These are phyloP conservation scores for Candida pini DNA, from an alignment of 805 yeast genomes.

Conservation along the genomic window DNA sequence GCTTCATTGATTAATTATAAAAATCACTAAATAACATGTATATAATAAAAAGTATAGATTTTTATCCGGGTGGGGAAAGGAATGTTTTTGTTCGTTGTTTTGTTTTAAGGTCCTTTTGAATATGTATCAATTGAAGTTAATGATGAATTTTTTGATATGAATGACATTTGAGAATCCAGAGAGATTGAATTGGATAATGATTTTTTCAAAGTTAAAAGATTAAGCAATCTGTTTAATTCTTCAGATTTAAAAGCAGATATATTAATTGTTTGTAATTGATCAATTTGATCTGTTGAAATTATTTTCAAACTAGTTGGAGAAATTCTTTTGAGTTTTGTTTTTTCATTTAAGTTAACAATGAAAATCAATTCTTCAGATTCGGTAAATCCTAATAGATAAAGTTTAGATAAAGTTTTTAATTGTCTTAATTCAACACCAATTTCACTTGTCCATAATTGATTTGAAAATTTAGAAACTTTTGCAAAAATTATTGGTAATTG, in stretches of 20 bases:
- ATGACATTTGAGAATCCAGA: conserved; percentile 19
- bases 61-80: background rate
- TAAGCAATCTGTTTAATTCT: conserved; percentile 6
- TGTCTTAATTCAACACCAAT: conserved; percentile 12
- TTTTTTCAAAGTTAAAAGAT: conserved; percentile 5
- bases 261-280: conserved; percentile 6
- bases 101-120: conserved; percentile 3
- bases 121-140: conserved; percentile 8
- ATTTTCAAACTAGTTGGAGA: conserved; percentile 18
- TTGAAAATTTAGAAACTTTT: conserved; percentile 22
- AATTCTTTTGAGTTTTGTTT: conserved; percentile 14
- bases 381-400: conserved; percentile 13
- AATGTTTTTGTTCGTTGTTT: conserved; percentile 4
- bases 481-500: conserved; percentile 5
- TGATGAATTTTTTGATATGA: conserved; percentile 10
- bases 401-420: conserved; percentile 9
- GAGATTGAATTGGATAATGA: conserved; percentile 21
- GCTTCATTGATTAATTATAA: conserved; percentile 56
- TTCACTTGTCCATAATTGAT: conserved; percentile 22
- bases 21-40: background rate
- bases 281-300: conserved; percentile 4
- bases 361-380: conserved; percentile 11
- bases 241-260: conserved; percentile 5
- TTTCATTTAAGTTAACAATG: conserved; percentile 11
- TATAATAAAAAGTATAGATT: background rate